A percentile compares a stretch with the other conserved stretches of the same genome.
Conservation (phyloP, 108 stramenopile genomes). For the Fragilariopsis cylindrus region DNA sequence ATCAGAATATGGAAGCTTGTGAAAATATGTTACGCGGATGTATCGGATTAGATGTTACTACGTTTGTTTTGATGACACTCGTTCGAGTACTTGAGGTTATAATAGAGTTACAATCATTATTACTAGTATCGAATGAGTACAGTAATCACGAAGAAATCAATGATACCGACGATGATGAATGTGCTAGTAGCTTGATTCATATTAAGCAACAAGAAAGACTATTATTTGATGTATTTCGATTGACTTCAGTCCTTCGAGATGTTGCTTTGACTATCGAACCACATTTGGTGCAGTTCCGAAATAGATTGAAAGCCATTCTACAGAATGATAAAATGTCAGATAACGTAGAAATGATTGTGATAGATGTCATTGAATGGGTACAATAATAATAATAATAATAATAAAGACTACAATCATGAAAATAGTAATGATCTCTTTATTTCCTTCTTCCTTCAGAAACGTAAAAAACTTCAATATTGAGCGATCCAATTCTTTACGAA, state of each 20-base stretch:
- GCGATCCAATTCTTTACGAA: no score
- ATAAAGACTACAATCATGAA: background rate
- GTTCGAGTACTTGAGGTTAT: conserved; percentile 26
- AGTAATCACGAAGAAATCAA: background rate
- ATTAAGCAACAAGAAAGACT: background rate
- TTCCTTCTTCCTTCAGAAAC: background rate
- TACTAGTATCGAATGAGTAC: conserved; percentile 7
- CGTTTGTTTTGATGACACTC: conserved; percentile 46
- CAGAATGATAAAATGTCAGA: conserved; percentile 2
- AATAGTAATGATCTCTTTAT: background rate
- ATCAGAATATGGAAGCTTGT: conserved; percentile 31
- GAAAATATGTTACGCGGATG: conserved; percentile 85
- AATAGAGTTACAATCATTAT: background rate
- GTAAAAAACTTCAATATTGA: no score
- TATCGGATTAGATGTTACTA: conserved; percentile 68
- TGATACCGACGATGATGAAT: background rate
- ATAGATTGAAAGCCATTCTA: conserved; percentile 10
- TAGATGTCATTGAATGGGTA: conserved; percentile 1
- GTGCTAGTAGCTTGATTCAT: background rate
- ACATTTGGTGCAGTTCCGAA: conserved; percentile 9
- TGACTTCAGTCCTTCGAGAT: conserved; percentile 13
- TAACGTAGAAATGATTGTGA: background rate
- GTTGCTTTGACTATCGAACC: conserved; percentile 6
- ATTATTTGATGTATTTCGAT: conserved; percentile 4
- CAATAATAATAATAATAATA: background rate